Evolutionary conservation across 108 stramenopile species (phyloP).

Genomic region (Discostella pseudostelligera): DNA sequence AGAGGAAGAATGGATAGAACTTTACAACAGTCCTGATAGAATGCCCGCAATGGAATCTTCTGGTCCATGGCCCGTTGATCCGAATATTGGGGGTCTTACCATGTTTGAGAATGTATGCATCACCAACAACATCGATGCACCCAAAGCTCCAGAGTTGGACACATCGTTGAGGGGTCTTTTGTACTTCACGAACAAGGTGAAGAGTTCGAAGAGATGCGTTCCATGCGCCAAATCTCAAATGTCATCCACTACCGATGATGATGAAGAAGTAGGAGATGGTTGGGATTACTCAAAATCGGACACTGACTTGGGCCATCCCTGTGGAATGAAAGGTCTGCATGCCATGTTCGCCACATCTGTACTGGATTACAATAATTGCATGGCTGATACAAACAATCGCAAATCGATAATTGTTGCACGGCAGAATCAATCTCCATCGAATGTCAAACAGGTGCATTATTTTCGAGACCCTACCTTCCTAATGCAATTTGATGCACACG

Average conservation of each 20-base stretch:
- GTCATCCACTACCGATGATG: too few species aligned
- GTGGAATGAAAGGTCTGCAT: conserved; percentile 40
- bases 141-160: conserved; percentile 2
- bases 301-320: conserved; percentile 28
- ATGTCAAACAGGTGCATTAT: conserved; percentile 29
- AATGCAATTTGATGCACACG: conserved; percentile 28
- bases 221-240: conserved; percentile 37
- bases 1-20: too few species aligned
- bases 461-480: conserved; percentile 34
- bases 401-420: conserved; percentile 18
- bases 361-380: conserved; percentile 35
- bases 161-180: conserved; percentile 31
- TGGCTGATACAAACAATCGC: conserved; percentile 14
- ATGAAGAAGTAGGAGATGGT: too few species aligned
- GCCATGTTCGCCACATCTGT: conserved; percentile 41
- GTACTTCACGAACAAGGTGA: conserved; percentile 29
- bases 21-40: conserved; percentile 28
- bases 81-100: conserved; percentile 25
- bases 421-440: conserved; percentile 31
- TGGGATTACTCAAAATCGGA: too few species aligned
- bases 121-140: conserved; percentile 36
- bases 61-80: conserved; percentile 18
- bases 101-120: conserved; percentile 36
- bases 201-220: conserved; percentile 23
- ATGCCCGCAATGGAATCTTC: conserved; percentile 28